Evolutionary conservation across 306 rosid species (phyloP).

Genomic region (Cucurbita moschata): DNA sequence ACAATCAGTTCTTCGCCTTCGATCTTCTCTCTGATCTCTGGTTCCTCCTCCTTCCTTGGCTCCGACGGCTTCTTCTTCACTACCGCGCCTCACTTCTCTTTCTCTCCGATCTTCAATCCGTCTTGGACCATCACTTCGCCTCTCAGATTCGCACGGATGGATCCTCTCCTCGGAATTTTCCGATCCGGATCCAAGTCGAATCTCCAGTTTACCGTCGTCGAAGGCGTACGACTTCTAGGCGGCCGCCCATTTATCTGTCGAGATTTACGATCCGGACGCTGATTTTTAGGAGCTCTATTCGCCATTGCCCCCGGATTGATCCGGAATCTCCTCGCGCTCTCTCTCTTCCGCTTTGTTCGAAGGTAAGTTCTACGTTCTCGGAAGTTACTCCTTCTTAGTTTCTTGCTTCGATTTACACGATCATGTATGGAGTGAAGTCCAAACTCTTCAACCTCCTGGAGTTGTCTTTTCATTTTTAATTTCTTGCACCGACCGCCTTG

Average conservation of each 20-base stretch:
- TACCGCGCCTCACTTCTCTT: constrained; percentile 48
- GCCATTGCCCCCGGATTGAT: constrained; percentile 60
- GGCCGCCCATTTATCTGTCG: constrained; percentile 56
- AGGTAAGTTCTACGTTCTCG: constrained; percentile 43
- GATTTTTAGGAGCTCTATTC: constrained; percentile 46
- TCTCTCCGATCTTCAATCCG: constrained; percentile 31
- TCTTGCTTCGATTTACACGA: constrained; percentile 42
- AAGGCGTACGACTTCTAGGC: constrained; percentile 66
- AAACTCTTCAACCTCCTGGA: constrained; percentile 50
- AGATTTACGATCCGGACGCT: constrained; percentile 42
- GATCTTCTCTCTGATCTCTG: constrained; percentile 54
- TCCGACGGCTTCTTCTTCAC: constrained; percentile 46
- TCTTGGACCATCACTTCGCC: constrained; percentile 35
- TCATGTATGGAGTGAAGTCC: constrained; percentile 53
- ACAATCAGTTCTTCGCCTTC: constrained; percentile 68
- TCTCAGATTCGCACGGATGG: constrained; percentile 49
- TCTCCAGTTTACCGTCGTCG: constrained; percentile 44
- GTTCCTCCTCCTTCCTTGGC: constrained; percentile 36
- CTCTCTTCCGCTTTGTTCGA: constrained; percentile 54
- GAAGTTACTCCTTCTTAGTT: constrained; percentile 50
- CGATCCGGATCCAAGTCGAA: background rate
- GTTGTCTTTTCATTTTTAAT: constrained; percentile 58
- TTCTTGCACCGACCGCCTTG: constrained; percentile 36
- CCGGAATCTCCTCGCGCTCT: constrained; percentile 55
- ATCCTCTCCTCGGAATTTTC: constrained; percentile 71